Evolutionary conservation across 148 eudicot species (phyloP).

Genomic region (Fallopia convolvulus): DNA sequence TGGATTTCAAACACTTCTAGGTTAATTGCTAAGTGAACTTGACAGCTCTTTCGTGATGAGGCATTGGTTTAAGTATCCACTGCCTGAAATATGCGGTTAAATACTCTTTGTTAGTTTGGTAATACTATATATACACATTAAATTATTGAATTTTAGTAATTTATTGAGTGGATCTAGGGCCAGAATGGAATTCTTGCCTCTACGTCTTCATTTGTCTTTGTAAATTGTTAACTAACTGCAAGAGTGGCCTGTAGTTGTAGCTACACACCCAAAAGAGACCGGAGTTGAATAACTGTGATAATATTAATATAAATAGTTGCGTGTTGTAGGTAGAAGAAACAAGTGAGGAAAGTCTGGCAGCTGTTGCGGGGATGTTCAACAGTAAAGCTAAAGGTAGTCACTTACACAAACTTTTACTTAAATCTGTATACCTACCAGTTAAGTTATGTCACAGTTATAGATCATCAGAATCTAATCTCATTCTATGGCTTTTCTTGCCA

Average conservation of each 20-base stretch:
- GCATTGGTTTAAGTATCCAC: neutral
- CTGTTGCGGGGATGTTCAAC: constrained; percentile 99
- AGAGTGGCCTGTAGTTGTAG: neutral
- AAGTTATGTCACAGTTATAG: neutral
- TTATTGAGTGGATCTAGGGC: neutral
- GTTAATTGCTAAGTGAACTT: neutral
- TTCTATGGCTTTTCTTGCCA: neutral
- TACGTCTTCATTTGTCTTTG: neutral
- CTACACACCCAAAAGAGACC: neutral
- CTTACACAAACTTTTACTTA: neutral
- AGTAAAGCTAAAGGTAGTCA: constrained; percentile 92
- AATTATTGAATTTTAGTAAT: neutral
- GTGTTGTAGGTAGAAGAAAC: constrained; percentile 75
- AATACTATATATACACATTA: neutral
- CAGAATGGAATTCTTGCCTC: neutral
- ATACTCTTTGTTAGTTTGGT: neutral
- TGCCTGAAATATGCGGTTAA: neutral
- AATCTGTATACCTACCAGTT: neutral
- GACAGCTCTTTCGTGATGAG: neutral
- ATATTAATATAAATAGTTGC: neutral
- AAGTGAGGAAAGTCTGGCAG: constrained; percentile 94
- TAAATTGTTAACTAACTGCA: neutral
- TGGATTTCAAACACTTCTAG: neutral
- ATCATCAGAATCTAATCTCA: neutral
- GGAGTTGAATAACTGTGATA: neutral